These are phyloP conservation scores for Phaseolus coccineus DNA, from an alignment of 331 rosid species.

Conservation along the genomic window DNA sequence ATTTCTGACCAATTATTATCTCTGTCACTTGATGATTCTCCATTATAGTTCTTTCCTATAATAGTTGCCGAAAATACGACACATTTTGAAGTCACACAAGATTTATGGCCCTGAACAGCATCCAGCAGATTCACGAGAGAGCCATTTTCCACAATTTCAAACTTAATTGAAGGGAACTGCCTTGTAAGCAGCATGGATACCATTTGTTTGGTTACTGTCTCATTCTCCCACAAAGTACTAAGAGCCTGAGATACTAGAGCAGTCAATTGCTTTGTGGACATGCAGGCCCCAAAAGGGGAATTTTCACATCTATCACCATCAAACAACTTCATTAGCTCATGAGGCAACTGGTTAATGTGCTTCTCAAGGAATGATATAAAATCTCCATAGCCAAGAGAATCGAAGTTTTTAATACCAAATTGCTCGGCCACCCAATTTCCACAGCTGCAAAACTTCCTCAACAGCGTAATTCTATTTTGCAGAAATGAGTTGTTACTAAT, in stretches of 20 bases:
- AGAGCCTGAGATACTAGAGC: constrained; percentile 79
- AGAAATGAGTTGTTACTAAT: constrained; percentile 44
- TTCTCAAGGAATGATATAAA: constrained; percentile 72
- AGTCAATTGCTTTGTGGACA: constrained; percentile 73
- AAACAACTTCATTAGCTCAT: constrained; percentile 57
- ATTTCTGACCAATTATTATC: constrained; percentile 53
- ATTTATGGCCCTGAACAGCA: constrained; percentile 56
- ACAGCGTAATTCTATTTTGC: constrained; percentile 51
- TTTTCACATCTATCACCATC: constrained; percentile 53
- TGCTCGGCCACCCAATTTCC: constrained; percentile 80
- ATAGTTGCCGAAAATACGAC: constrained; percentile 77
- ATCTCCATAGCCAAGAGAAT: constrained; percentile 82
- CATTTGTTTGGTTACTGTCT: constrained; percentile 59
- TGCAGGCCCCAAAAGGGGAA: constrained; percentile 61
- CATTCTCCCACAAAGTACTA: constrained; percentile 66
- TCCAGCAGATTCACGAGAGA: constrained; percentile 66
- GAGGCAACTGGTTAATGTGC: constrained; percentile 64
- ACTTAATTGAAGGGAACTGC: constrained; percentile 78
- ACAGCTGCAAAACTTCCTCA: constrained; percentile 71
- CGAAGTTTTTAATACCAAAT: constrained; percentile 70
- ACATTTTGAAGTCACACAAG: constrained; percentile 60
- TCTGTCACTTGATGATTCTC: constrained; percentile 50
- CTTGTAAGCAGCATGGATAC: constrained; percentile 65
- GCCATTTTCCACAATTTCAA: constrained; percentile 61
- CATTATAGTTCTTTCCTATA: constrained; percentile 47